Conservation (phyloP, 768 basidiomycete species). For the Suillus subaureus region DNA sequence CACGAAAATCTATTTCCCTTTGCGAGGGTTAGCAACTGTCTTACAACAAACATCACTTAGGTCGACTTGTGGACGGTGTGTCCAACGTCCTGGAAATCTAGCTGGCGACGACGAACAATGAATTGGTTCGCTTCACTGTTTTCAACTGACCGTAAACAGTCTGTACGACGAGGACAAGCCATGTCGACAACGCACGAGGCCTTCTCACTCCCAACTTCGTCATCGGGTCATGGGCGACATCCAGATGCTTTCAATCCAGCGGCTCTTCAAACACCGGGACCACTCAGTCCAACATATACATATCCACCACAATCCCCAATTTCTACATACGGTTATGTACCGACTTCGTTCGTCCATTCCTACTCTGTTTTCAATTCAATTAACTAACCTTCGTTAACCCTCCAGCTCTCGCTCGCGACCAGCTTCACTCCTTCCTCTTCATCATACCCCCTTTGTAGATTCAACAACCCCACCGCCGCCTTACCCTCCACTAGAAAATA, state of each 20-base stretch:
- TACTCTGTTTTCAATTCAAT: slow-evolving; percentile 6
- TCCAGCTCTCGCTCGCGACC: slow-evolving; percentile 48
- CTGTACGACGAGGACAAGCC: slow-evolving; percentile 60
- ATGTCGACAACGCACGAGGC: slow-evolving; percentile 84
- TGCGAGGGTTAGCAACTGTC: slow-evolving; percentile 6
- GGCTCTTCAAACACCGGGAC: slow-evolving; percentile 51
- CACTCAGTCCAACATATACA: slow-evolving; percentile 60
- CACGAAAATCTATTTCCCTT: slow-evolving; percentile 9
- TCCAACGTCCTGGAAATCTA: slow-evolving; percentile 1
- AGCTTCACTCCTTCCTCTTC: slow-evolving; percentile 66
- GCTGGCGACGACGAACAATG: slow-evolving; percentile 44
- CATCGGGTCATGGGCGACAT: slow-evolving; percentile 55
- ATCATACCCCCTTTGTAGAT: slow-evolving; percentile 53
- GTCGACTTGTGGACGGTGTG: slow-evolving; percentile 1
- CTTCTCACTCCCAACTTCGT: slow-evolving; percentile 80
- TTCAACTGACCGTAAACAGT: slow-evolving; percentile 49
- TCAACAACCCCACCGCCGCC: slow-evolving; percentile 37
- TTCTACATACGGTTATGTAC: slow-evolving; percentile 60
- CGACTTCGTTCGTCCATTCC: slow-evolving; percentile 48
- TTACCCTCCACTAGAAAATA: slow-evolving; percentile 80
- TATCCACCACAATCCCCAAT: slow-evolving; percentile 71
- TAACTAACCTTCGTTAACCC: slow-evolving; percentile 6
- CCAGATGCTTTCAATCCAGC: slow-evolving; percentile 64
- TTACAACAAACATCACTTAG: neutral
- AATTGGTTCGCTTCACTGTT: slow-evolving; percentile 76